A percentile compares a stretch with the other conserved stretches of the same genome.
Conservation (phyloP, 441 rosid genomes). For the Brassica hybrid region DNA sequence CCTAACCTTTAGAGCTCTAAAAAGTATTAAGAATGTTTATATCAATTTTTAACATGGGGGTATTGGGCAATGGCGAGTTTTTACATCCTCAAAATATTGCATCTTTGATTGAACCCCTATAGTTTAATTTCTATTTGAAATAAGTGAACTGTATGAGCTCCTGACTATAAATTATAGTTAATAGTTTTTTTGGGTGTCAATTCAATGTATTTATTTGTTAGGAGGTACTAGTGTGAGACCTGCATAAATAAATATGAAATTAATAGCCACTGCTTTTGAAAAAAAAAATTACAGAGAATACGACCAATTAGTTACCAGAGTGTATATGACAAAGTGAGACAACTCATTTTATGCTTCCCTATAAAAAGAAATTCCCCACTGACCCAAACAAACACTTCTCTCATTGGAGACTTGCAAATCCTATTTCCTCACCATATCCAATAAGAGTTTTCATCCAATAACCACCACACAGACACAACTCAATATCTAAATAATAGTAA, state of each 20-base stretch:
- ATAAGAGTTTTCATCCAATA: too few relatives aligned
- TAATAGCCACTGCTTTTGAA: not conserved
- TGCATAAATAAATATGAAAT: not conserved
- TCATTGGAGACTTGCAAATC: conserved; percentile 37
- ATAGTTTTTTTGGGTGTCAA: not conserved
- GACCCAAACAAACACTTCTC: conserved; percentile 40
- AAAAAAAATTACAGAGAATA: conserved; percentile 1
- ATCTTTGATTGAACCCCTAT: not conserved
- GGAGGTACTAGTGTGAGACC: not conserved
- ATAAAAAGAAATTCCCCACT: conserved; percentile 45
- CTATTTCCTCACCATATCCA: conserved; percentile 21
- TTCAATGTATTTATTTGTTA: not conserved
- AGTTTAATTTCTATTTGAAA: not conserved
- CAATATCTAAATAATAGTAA: too few relatives aligned
- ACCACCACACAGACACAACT: too few relatives aligned
- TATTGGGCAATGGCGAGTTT: not conserved
- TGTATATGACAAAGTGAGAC: conserved; percentile 40
- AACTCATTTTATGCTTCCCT: conserved; percentile 46
- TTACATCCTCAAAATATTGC: not conserved
- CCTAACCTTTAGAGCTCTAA: not conserved
- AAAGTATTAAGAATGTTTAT: not conserved
- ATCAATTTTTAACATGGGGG: not conserved
- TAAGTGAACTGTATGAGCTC: not conserved
- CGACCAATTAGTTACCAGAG: conserved; percentile 16
- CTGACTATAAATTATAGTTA: not conserved